Evolutionary conservation across 2,329 filamentous ascomycete genomes (phyloP).

Genomic region (Bimuria novae-zelandiae): DNA sequence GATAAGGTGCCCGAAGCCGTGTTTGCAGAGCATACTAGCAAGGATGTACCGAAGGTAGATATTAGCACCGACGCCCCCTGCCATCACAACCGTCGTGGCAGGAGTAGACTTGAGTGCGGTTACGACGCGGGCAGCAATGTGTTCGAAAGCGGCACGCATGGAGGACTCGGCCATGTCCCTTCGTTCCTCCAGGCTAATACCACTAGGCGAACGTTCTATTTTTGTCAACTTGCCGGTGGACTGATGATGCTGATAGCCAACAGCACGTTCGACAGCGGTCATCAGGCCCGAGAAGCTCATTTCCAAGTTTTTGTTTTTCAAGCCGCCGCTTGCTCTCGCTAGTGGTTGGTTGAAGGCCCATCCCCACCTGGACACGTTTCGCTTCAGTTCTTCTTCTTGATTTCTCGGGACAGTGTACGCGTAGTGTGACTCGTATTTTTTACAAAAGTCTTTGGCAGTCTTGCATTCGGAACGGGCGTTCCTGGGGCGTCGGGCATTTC

Average conservation of each 20-base stretch:
- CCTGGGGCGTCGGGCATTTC: conserved; percentile 27
- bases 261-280: conserved; percentile 65
- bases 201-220: conserved; percentile 33
- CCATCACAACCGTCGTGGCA: conserved; percentile 70
- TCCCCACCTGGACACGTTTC: conserved; percentile 55
- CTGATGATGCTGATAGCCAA: conserved; percentile 46
- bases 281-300: conserved; percentile 70
- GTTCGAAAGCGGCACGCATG: conserved; percentile 85
- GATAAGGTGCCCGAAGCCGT: conserved; percentile 65
- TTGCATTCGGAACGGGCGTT: conserved; percentile 1
- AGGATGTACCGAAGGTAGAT: conserved; percentile 73
- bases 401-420: conserved; percentile 63
- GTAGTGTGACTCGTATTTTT: conserved; percentile 34
- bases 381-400: conserved; percentile 63
- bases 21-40: conserved; percentile 64
- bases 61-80: conserved; percentile 91
- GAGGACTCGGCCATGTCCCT: conserved; percentile 70
- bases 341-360: conserved; percentile 76
- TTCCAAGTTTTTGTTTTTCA: conserved; percentile 37
- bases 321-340: conserved; percentile 49
- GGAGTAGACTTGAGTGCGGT: conserved; percentile 62
- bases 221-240: conserved; percentile 34
- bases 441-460: conserved; percentile 29
- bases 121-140: conserved; percentile 75
- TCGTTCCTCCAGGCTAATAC: conserved; percentile 64